These are phyloP conservation scores for Mortierella sp. DNA, from an alignment of 371 early-diverging fungal genomes.

Conservation along the genomic window DNA sequence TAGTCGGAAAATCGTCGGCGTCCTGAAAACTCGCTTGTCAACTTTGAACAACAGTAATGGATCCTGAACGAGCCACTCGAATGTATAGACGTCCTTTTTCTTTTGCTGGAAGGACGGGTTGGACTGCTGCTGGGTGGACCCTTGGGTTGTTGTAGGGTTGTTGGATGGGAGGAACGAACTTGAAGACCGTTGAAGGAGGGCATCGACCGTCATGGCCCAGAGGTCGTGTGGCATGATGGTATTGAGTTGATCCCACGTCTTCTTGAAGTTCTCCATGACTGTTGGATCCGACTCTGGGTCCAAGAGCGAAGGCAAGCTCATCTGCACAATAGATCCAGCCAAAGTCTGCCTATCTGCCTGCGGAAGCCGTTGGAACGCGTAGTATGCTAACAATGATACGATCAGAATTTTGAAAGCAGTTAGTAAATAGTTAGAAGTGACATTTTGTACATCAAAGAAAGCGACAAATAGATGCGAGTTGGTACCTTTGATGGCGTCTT, in stretches of 20 bases:
- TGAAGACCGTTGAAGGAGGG: conserved; percentile 19
- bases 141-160: not conserved
- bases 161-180: not conserved
- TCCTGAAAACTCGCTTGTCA: conserved; percentile 65
- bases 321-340: conserved; percentile 24
- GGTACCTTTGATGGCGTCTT: conserved; percentile 45
- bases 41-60: conserved; percentile 66
- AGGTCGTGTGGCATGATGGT: conserved; percentile 54
- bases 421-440: not conserved
- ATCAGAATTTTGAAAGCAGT: not conserved
- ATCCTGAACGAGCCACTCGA: conserved; percentile 63
- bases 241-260: conserved; percentile 54
- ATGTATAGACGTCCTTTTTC: conserved; percentile 35
- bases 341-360: conserved; percentile 31
- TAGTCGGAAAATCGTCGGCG: conserved; percentile 60
- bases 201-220: conserved; percentile 52
- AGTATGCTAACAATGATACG: conserved; percentile 27
- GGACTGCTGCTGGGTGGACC: not conserved
- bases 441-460: not conserved
- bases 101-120: not conserved
- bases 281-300: conserved; percentile 36
- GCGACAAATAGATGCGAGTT: not conserved
- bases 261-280: conserved; percentile 55
- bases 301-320: conserved; percentile 39
- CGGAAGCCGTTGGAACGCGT: conserved; percentile 40